Conservation (phyloP, 179 eudicot genomes). For the Gypsophila paniculata region DNA sequence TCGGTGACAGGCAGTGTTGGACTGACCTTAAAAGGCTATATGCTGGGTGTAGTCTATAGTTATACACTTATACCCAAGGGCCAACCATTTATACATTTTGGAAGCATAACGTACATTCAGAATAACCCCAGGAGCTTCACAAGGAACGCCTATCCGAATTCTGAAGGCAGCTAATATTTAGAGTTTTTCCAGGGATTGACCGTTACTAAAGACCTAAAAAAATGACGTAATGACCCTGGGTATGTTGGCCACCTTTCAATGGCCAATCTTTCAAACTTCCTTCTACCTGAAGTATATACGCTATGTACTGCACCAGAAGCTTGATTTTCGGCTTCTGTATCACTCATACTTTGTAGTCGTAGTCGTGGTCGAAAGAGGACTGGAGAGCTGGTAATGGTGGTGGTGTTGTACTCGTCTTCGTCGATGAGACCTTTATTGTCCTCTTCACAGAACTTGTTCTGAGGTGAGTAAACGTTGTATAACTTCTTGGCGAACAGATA, state of each 20-base stretch:
- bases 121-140: neutral
- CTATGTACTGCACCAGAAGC: no score
- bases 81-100: neutral
- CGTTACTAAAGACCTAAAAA: no score
- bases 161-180: neutral
- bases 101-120: neutral
- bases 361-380: no score
- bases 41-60: neutral
- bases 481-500: no score
- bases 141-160: neutral
- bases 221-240: neutral
- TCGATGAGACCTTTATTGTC: no score
- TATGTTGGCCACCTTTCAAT: neutral
- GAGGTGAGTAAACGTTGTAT: no score
- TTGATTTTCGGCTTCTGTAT: no score
- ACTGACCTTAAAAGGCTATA: neutral
- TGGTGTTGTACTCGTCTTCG: no score
- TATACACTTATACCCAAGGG: neutral
- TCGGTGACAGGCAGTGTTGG: neutral
- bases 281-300: neutral
- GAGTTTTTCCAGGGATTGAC: neutral
- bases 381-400: no score
- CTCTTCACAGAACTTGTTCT: no score
- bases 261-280: neutral
- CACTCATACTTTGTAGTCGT: neutral